phyloP scores from a whole-genome alignment of 768 basidiomycete genomes.

The Mycena floridula region DNA sequence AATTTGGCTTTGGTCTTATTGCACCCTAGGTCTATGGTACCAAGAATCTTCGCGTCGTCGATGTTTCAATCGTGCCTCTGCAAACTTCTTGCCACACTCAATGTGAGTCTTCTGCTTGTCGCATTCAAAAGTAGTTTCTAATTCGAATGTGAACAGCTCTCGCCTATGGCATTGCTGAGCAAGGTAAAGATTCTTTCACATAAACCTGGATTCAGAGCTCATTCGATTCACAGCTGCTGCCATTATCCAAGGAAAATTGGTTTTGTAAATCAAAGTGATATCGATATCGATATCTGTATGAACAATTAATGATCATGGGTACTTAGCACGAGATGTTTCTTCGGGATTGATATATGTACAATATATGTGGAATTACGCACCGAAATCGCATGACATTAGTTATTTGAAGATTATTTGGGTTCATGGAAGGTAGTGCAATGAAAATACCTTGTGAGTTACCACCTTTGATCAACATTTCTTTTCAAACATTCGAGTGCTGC shows the following conservation, averaged over 20 bases:
- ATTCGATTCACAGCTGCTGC: background rate
- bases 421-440: no score
- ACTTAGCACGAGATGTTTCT: no score
- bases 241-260: background rate
- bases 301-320: no score
- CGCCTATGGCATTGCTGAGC: background rate
- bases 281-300: no score
- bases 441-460: no score
- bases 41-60: conserved; percentile 31
- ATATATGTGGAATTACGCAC: no score
- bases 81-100: conserved; percentile 3
- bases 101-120: background rate
- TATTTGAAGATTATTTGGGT: no score
- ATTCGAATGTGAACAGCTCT: background rate
- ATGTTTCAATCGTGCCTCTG: conserved; percentile 27
- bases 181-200: background rate
- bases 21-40: conserved; percentile 22
- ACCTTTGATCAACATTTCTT: no score
- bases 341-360: no score
- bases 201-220: background rate
- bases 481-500: no score
- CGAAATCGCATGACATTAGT: no score
- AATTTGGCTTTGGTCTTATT: background rate
- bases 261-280: no score
- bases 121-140: background rate